Base-by-base conservation (phyloP, 768 basidiomycete genomes). In the Termitomyces heimii region DNA sequence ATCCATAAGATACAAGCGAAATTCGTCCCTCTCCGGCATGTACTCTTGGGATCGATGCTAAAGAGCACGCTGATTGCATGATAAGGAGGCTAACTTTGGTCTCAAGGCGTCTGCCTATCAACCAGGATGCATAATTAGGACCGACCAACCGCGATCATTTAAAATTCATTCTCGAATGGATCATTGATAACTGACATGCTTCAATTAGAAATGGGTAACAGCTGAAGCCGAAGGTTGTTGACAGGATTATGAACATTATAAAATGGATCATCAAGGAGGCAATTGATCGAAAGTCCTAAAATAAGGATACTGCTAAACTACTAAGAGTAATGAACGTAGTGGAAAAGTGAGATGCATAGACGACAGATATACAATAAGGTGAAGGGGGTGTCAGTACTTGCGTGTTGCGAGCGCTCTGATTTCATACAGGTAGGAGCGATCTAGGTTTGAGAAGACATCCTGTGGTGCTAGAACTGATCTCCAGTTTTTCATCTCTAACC, bases 381-480 rank as follows among this genome's bases (percentile, higher is more conserved):
- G 39, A 47, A 52, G 47, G 53, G 26, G 56, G 37, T 44, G 57
- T 42, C 82, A 89, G 71, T 92, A 92, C 69, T 84, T 86, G 69
- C 89, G 83, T n/a, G 88, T 92, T 16, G 91, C 91, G 56, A 94
- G 81, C 26, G 86, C 88, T 61, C 91, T 84, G 59, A 94, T 92
- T 70, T 93, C 91, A 70, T 82, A 88, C 35, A 94, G 76, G 64
- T 82, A 79, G 39, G 82, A 80, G 57, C 86, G 82, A 66, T 86
- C 85, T 34, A 80, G 74, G 54, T 80, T 76, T 24, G 71, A 60
- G 52, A 73, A 75, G 29, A 71, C 62, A 55, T 77, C 76, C 44
- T 71, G 70, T 56, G 64, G 71, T 31, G 73, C 62, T 16, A 76
- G 63, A 14, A 68, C 61, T 18, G 73, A 63, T 65, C 71, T 77